Evolutionary conservation across 163 green algal species (phyloP).

Genomic region (Prototheca stagnorum): DNA sequence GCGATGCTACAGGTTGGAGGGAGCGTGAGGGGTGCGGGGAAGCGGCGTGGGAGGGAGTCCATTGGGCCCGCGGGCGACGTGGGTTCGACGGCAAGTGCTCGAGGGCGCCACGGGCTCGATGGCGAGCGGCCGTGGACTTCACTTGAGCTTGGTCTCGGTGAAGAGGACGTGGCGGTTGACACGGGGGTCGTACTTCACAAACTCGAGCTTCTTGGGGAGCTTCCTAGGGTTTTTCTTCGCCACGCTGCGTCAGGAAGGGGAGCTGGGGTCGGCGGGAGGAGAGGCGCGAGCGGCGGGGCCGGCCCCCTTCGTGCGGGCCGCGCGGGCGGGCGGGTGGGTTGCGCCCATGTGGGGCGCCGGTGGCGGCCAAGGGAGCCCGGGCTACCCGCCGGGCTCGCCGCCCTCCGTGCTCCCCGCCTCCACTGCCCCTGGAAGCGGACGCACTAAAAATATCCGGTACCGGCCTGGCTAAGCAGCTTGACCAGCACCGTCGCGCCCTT

Average conservation of each 20-base stretch:
- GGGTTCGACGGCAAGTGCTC: too few species aligned
- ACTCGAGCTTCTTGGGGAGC: conserved; percentile 37
- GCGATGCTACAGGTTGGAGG: too few species aligned
- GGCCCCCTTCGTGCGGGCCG: neutral
- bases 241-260: conserved; percentile 1
- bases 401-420: neutral
- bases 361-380: neutral
- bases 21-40: too few species aligned
- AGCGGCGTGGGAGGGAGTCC: too few species aligned
- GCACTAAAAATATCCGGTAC: conserved; percentile 55
- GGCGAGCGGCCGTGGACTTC: too few species aligned
- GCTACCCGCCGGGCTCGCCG: neutral
- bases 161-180: conserved; percentile 55
- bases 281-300: neutral
- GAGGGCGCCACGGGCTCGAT: too few species aligned
- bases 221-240: conserved; percentile 44
- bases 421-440: conserved; percentile 4
- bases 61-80: too few species aligned
- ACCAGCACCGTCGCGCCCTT: conserved; percentile 42
- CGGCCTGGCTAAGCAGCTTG: conserved; percentile 47
- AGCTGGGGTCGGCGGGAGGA: neutral
- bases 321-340: too few species aligned
- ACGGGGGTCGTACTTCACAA: conserved; percentile 44
- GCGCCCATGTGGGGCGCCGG: neutral
- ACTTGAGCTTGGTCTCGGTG: conserved; percentile 46